These are phyloP conservation scores for Physaria fendleri DNA, from an alignment of 345 rosid genomes.

Conservation along the genomic window DNA sequence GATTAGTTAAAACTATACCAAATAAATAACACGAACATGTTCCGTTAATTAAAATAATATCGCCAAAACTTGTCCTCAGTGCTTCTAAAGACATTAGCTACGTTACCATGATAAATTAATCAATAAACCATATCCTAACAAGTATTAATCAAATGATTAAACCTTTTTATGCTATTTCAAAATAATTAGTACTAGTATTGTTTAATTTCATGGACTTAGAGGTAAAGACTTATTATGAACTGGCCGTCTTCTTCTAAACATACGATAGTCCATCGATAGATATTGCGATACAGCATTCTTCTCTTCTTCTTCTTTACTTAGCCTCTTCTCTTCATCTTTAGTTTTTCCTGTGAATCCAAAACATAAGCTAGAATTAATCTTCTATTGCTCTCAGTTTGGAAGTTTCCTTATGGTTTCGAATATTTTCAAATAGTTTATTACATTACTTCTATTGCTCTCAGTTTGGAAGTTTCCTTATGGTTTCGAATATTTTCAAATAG, in stretches of 20 bases:
- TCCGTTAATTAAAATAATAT: conserved; percentile 32
- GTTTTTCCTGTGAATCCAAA: conserved; percentile 20
- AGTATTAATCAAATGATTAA: conserved; percentile 6
- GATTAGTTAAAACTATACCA: background rate
- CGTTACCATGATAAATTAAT: conserved; percentile 15
- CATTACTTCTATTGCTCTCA: too few relatives aligned
- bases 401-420: background rate
- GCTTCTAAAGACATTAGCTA: conserved; percentile 3
- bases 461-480: background rate
- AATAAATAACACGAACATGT: conserved; percentile 10
- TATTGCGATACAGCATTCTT: conserved; percentile 33
- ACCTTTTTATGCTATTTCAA: background rate
- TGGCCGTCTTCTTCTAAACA: conserved; percentile 58
- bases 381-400: background rate
- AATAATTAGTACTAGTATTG: background rate
- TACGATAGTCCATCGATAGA: conserved; percentile 70
- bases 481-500: background rate
- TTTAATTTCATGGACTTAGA: conserved; percentile 39
- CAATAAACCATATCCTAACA: conserved; percentile 15
- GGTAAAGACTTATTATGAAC: conserved; percentile 74
- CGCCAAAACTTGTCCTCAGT: conserved; percentile 28
- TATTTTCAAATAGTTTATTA: background rate
- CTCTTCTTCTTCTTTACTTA: conserved; percentile 38
- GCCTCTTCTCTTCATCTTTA: conserved; percentile 13
- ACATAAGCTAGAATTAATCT: too few relatives aligned